Conservation (phyloP, 2,329 filamentous ascomycete genomes). For the Alternaria rosae region DNA sequence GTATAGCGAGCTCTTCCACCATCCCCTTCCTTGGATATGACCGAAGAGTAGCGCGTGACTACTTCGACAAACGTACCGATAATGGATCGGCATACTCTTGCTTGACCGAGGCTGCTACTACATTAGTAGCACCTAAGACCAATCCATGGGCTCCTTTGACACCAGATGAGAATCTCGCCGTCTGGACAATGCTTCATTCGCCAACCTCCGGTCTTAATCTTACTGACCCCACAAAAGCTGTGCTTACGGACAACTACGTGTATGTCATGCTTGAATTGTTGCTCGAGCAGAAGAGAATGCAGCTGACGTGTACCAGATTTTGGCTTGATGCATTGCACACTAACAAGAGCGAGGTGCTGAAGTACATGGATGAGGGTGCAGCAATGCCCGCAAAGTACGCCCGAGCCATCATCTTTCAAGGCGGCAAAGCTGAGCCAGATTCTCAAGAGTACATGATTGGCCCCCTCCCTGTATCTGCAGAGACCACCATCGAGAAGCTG, state of each 20-base stretch:
- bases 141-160: slow-evolving; percentile 56
- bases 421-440: slow-evolving; percentile 53
- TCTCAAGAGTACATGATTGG: slow-evolving; percentile 58
- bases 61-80: slow-evolving; percentile 23
- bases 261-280: not conserved
- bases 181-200: slow-evolving; percentile 56
- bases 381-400: slow-evolving; percentile 54
- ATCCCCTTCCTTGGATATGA: slow-evolving; percentile 32
- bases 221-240: slow-evolving; percentile 50
- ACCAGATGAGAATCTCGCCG: slow-evolving; percentile 52
- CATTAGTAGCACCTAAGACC: slow-evolving; percentile 45
- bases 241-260: slow-evolving; percentile 57
- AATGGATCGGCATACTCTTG: slow-evolving; percentile 22
- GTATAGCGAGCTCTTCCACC: slow-evolving; percentile 12
- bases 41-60: slow-evolving; percentile 26
- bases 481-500: slow-evolving; percentile 37
- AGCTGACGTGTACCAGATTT: slow-evolving; percentile 25
- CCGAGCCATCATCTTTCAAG: slow-evolving; percentile 57
- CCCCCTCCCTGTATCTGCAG: slow-evolving; percentile 54
- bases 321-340: slow-evolving; percentile 58
- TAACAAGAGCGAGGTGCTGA: slow-evolving; percentile 58
- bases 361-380: slow-evolving; percentile 53
- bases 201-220: slow-evolving; percentile 55
- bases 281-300: not conserved
- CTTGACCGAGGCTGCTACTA: slow-evolving; percentile 19